These are phyloP conservation scores for Talaromyces amestolkiae DNA, from an alignment of 2,329 filamentous ascomycete species.

Conservation along the genomic window DNA sequence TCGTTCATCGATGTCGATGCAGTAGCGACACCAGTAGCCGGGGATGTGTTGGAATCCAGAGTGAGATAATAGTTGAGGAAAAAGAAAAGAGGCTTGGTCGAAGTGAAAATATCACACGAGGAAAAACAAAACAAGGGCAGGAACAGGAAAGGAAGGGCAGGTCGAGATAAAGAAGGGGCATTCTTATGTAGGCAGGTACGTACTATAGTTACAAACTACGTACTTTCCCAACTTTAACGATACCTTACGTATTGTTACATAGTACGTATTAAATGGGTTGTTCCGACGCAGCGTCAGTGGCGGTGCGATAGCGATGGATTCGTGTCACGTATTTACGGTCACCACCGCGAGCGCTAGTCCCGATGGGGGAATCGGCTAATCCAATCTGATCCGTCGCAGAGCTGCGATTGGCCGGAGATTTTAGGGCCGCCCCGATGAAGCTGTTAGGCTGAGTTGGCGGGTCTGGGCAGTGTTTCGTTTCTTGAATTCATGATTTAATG, in stretches of 20 bases:
- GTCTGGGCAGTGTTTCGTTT: conserved; percentile 13
- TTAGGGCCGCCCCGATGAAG: conserved; percentile 6
- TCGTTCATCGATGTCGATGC: conserved; percentile 52
- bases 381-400: neutral
- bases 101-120: neutral
- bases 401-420: neutral
- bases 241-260: too few relatives aligned
- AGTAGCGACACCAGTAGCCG: neutral
- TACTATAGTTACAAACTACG: neutral
- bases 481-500: neutral
- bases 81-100: neutral
- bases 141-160: neutral
- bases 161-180: neutral
- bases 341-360: neutral
- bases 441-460: neutral
- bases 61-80: neutral
- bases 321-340: neutral
- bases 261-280: neutral
- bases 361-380: neutral
- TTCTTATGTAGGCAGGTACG: neutral
- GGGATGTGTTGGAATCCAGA: neutral
- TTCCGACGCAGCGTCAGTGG: neutral
- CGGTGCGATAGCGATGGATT: neutral
- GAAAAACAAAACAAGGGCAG: neutral
- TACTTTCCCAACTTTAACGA: too few relatives aligned